Evolutionary conservation across 139 green algal genomes (phyloP).

Genomic region (Tetradesmus lagerheimii): DNA sequence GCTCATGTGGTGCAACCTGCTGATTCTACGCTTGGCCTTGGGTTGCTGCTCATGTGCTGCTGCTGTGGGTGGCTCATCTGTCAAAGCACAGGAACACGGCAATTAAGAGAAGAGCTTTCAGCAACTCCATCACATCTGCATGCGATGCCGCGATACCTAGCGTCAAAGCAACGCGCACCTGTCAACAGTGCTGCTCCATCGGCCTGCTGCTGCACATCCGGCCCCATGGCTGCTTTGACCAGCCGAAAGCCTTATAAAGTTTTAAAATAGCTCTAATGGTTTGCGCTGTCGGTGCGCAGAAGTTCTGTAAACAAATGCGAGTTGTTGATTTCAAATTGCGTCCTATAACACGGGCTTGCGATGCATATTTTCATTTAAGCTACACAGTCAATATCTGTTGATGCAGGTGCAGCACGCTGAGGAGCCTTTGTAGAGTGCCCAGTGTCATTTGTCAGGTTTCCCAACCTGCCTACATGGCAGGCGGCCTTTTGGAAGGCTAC

Average conservation of each 20-base stretch:
- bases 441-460: neutral
- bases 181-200: neutral
- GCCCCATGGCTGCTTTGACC: neutral
- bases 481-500: neutral
- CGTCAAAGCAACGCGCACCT: neutral
- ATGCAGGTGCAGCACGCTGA: neutral
- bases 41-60: conserved; percentile 11
- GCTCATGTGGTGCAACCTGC: conserved; percentile 25
- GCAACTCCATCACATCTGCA: neutral
- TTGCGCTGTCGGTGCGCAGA: neutral
- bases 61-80: neutral
- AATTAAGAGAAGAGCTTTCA: neutral
- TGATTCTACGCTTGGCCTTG: conserved; percentile 32
- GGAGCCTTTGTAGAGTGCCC: neutral
- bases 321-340: neutral
- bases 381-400: neutral
- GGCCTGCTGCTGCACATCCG: neutral
- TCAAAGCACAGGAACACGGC: neutral
- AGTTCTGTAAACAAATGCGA: neutral
- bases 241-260: neutral
- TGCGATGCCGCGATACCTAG: neutral
- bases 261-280: neutral
- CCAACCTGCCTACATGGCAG: neutral
- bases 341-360: neutral
- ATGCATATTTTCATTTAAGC: neutral